Conservation (phyloP, 176 grass and related monocot genomes). For the Tillandsia leiboldiana region DNA sequence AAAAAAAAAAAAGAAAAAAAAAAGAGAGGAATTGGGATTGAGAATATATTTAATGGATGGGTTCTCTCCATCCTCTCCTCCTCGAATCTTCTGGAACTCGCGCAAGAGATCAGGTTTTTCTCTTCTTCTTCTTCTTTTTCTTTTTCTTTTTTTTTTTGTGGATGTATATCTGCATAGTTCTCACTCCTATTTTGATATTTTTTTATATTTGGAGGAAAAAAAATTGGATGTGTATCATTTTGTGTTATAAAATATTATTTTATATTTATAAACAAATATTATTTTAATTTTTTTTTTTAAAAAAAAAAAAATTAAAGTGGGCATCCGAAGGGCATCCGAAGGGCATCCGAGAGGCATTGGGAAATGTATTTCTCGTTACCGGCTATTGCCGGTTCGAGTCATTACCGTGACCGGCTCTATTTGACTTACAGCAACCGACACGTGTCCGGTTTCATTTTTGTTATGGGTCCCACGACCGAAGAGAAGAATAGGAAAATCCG, state of each 20-base stretch:
- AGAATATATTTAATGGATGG: slow-evolving; percentile 24
- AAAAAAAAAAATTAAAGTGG: background rate
- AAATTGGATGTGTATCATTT: too few species aligned
- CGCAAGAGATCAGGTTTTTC: slow-evolving; percentile 65
- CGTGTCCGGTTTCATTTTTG: background rate
- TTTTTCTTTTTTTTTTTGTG: background rate
- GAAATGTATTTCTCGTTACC: background rate
- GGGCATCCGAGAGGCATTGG: background rate
- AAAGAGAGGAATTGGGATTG: background rate
- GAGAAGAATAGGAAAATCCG: too few species aligned
- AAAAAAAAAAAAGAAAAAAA: too few species aligned
- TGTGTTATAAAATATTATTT: too few species aligned
- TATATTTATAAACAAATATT: too few species aligned
- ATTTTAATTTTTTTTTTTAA: too few species aligned
- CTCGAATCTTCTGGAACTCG: slow-evolving; percentile 78
- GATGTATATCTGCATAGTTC: too few species aligned
- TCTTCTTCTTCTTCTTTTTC: background rate
- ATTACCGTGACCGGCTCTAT: too few species aligned
- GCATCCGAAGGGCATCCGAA: background rate
- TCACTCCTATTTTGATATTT: too few species aligned
- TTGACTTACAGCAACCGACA: background rate
- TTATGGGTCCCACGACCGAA: too few species aligned
- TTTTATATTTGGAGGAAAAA: too few species aligned
- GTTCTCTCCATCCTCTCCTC: slow-evolving; percentile 41
- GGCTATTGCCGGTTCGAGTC: background rate